Evolutionary conservation across 2,329 filamentous ascomycete species (phyloP).

Genomic region (Oidium heveae): DNA sequence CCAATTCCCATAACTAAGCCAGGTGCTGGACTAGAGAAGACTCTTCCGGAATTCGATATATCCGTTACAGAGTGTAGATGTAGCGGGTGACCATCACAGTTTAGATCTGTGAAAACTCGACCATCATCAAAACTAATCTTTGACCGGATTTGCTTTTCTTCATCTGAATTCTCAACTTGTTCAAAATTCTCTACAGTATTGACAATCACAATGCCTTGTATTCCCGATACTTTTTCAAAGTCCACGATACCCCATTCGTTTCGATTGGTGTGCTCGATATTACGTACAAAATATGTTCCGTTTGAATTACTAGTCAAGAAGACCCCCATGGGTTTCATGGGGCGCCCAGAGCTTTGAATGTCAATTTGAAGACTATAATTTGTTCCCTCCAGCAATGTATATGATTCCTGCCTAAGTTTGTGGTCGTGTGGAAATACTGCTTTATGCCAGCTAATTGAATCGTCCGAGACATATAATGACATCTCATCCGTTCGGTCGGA

Average conservation of each 20-base stretch:
- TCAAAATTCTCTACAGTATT: slow-evolving; percentile 76
- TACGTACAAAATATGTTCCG: slow-evolving; percentile 83
- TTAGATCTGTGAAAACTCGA: slow-evolving; percentile 53
- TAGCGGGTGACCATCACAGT: slow-evolving; percentile 35
- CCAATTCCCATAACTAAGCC: slow-evolving; percentile 86
- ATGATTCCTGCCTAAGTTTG: slow-evolving; percentile 58
- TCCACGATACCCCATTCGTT: slow-evolving; percentile 55
- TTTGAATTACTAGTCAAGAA: slow-evolving; percentile 94
- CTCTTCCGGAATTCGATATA: slow-evolving; percentile 52
- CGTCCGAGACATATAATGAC: slow-evolving; percentile 69
- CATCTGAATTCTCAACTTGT: slow-evolving; percentile 32
- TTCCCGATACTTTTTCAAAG: slow-evolving; percentile 78
- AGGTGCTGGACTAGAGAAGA: slow-evolving; percentile 84
- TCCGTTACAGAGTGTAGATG: slow-evolving; percentile 87
- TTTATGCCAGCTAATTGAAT: slow-evolving; percentile 69
- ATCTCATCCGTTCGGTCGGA: slow-evolving; percentile 67
- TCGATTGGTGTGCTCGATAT: slow-evolving; percentile 79
- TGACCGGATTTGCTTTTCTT: slow-evolving; percentile 44
- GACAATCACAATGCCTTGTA: slow-evolving; percentile 78
- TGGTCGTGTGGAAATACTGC: slow-evolving; percentile 72
- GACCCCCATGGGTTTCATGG: slow-evolving; percentile 51
- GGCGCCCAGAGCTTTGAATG: slow-evolving; percentile 42
- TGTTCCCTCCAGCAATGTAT: slow-evolving; percentile 84
- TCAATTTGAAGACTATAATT: slow-evolving; percentile 96
- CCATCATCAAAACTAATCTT: slow-evolving; percentile 92